A percentile compares a stretch with the other conserved stretches of the same genome.
These are phyloP conservation scores for Anacardium occidentale DNA, from an alignment of 345 rosid species.

Conservation along the genomic window DNA sequence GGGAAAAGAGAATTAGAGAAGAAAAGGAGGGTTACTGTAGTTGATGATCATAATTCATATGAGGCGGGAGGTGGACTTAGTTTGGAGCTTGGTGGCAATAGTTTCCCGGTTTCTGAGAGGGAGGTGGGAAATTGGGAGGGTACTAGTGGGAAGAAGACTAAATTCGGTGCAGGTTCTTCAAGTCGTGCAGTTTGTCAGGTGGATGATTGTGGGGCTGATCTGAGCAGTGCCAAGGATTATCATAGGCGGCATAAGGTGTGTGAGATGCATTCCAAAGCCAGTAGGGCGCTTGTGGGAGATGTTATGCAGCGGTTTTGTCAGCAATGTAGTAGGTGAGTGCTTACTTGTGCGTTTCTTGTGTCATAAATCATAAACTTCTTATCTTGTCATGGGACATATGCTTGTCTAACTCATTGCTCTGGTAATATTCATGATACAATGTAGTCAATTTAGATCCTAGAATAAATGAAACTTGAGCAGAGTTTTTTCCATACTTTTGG, in stretches of 20 bases:
- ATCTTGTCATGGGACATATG: background rate
- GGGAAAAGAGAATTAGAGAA: constrained; percentile 63
- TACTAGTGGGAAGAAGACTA: constrained; percentile 66
- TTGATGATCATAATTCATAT: constrained; percentile 49
- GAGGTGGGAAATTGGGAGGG: constrained; percentile 57
- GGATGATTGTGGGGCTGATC: constrained; percentile 90
- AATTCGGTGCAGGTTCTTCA: constrained; percentile 48
- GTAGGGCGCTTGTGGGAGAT: constrained; percentile 79
- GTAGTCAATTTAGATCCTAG: background rate
- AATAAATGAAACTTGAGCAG: background rate
- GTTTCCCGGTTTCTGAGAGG: constrained; percentile 44
- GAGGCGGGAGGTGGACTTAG: constrained; percentile 53
- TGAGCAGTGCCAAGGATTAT: constrained; percentile 89
- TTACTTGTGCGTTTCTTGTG: background rate
- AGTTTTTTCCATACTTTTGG: background rate
- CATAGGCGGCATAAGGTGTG: constrained; percentile 97
- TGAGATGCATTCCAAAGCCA: constrained; percentile 92
- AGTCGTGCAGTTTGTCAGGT: constrained; percentile 90
- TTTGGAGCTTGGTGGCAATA: constrained; percentile 73
- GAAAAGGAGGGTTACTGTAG: constrained; percentile 68
- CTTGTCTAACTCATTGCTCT: background rate
- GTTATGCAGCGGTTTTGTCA: constrained; percentile 98
- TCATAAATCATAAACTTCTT: background rate
- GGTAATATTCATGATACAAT: background rate
- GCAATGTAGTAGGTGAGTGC: constrained; percentile 92